Conservation (phyloP, 768 basidiomycete genomes). For the Phallus indusiatus region DNA sequence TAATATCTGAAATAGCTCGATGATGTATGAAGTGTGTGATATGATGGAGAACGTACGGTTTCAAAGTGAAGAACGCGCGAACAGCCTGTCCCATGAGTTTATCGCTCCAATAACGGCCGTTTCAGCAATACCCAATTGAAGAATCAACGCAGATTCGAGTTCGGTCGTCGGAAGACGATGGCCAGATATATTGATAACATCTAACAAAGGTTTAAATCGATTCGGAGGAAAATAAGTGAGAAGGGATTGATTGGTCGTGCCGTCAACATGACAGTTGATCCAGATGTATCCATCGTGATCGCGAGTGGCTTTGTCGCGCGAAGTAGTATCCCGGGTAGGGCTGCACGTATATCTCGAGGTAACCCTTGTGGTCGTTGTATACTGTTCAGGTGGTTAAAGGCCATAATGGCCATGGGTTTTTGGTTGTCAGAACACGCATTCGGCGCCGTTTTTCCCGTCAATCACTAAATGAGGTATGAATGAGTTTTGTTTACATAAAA, state of each 20-base stretch:
- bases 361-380: constrained; percentile 81
- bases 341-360: constrained; percentile 66
- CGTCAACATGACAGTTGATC: constrained; percentile 97
- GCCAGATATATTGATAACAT: constrained; percentile 97
- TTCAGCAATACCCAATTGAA: constrained; percentile 93
- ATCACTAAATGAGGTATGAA: constrained; percentile 29
- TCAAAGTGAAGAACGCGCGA: constrained; percentile 88
- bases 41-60: constrained; percentile 56
- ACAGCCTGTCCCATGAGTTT: constrained; percentile 92
- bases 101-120: constrained; percentile 87
- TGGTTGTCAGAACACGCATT: constrained; percentile 86
- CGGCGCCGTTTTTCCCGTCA: constrained; percentile 76
- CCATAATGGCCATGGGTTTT: constrained; percentile 87
- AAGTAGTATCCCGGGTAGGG: constrained; percentile 90
- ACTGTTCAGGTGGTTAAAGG: constrained; percentile 92
- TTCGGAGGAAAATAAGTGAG: background rate
- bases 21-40: background rate
- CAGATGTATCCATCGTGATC: constrained; percentile 97
- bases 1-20: no score
- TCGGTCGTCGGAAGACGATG: constrained; percentile 96
- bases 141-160: constrained; percentile 92
- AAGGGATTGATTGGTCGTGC: constrained; percentile 37
- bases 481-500: background rate
- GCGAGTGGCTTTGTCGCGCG: constrained; percentile 92
- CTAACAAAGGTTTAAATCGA: constrained; percentile 25